Evolutionary conservation across 768 basidiomycete genomes (phyloP).

Genomic region (Lepiota venenata): DNA sequence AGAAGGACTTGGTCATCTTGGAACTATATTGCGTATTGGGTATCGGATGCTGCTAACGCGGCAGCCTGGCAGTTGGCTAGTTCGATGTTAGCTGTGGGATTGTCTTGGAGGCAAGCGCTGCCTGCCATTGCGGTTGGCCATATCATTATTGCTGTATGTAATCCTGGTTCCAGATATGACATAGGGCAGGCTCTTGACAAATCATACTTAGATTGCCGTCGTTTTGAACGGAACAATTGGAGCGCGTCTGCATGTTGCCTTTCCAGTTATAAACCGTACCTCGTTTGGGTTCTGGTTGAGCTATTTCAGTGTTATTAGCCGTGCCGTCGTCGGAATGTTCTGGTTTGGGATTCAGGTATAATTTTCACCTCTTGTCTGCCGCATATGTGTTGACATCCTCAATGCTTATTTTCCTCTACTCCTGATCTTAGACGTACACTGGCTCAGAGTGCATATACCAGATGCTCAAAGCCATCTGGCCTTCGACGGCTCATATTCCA

Average conservation of each 20-base stretch:
- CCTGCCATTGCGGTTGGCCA: slow-evolving; percentile 72
- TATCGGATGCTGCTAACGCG: slow-evolving; percentile 46
- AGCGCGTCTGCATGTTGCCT: slow-evolving; percentile 73
- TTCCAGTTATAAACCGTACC: slow-evolving; percentile 75
- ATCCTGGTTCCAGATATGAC: not conserved
- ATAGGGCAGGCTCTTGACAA: not conserved
- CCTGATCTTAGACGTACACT: slow-evolving; percentile 37
- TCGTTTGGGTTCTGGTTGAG: slow-evolving; percentile 91
- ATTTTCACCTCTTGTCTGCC: not conserved
- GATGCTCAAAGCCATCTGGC: slow-evolving; percentile 86
- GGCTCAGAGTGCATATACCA: slow-evolving; percentile 78
- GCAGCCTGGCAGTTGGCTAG: slow-evolving; percentile 62
- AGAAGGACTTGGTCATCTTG: slow-evolving; percentile 64
- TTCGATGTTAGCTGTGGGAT: slow-evolving; percentile 71
- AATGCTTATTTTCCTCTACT: not conserved
- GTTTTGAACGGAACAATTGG: slow-evolving; percentile 78
- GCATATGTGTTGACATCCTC: not conserved
- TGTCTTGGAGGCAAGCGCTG: slow-evolving; percentile 73
- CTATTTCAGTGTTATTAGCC: slow-evolving; percentile 80
- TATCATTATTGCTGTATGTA: slow-evolving; percentile 56
- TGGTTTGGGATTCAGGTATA: slow-evolving; percentile 76
- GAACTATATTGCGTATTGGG: slow-evolving; percentile 65
- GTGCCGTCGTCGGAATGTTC: slow-evolving; percentile 73
- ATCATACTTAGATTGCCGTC: slow-evolving; percentile 41
- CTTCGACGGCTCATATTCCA: slow-evolving; percentile 57